Base-by-base conservation (phyloP, 2,329 filamentous ascomycete species). In the Ascochyta viciae-villosae region DNA sequence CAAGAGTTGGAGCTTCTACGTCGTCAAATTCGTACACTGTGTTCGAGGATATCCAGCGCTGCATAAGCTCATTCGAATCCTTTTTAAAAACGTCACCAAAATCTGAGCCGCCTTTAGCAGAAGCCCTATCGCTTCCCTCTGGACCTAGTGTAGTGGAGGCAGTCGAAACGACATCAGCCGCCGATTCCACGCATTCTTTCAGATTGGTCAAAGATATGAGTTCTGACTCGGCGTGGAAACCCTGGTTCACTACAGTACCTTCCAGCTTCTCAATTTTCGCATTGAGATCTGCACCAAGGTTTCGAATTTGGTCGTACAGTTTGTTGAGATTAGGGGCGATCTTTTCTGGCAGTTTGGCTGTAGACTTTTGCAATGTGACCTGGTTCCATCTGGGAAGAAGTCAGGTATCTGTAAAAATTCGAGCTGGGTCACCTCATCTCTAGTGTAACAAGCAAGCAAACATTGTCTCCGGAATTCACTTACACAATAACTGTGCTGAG, bases 401-500 rank as follows among this genome's bases (percentile, higher is more conserved):
- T 55, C 22, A 50, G 40, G 16, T 22, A 37, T 26, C n/a, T 31
- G 15, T 6, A 27, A 3, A 15, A 7, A 9, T 34, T 16, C 22
- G 13, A 41, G 8, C 10, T 22, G 38, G 5, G 29, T 23, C 19
- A 39, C 12, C 9, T 22, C 12, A 13, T 23, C 19, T 39, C 37
- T 39, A 13, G 19, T 23, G 22, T 23, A 4, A 24, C 6, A 12
- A 39, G 16, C 6, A 15, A 27, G 23, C 15, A n/a, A 3, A 54
- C 33, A n/a, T 37, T 6, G 23, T 41, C 6, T 8, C 12, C 15
- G n/a, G 9, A 4, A 4, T 16, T 19, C 7, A 64, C 66, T 61
- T 50, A 69, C 65, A 68, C 50, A 19, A 68, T 63, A 12, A 70
- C 51, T 3, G 65, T 70, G 34, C 60, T 65, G 7, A 68, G 58